phyloP scores from a whole-genome alignment of 495 filamentous ascomycete species.

The Collariella sp. region DNA sequence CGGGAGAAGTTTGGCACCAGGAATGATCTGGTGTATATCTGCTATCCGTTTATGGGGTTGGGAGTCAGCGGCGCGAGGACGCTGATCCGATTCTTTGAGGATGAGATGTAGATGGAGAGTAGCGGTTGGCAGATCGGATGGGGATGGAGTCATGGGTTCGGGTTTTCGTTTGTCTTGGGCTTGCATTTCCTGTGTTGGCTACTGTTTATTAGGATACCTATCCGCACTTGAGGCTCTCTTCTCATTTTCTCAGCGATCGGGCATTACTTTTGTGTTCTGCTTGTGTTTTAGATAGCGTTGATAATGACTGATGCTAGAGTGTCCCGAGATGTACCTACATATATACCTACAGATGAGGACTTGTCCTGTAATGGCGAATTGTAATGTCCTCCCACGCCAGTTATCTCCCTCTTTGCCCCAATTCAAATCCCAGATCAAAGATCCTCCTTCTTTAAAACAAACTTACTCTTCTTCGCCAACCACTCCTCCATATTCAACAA shows the following conservation, averaged over 20 bases:
- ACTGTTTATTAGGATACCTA: neutral
- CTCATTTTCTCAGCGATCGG: neutral
- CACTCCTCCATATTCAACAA: conserved; percentile 37
- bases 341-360: no score
- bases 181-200: neutral
- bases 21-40: conserved; percentile 72
- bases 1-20: conserved; percentile 71
- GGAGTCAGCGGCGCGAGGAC: conserved; percentile 68
- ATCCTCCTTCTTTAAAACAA: conserved; percentile 11
- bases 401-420: no score
- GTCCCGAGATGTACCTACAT: no score
- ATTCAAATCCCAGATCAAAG: no score
- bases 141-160: neutral
- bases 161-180: neutral
- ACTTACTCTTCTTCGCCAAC: conserved; percentile 31
- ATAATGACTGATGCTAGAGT: no score
- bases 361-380: no score
- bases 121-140: neutral
- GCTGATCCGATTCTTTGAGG: conserved; percentile 76
- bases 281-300: no score
- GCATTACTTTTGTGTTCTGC: neutral
- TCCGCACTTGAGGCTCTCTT: neutral
- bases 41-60: conserved; percentile 71
- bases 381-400: no score
- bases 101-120: conserved; percentile 38